Percentiles rank a stretch among this genome's conserved stretches.
Evolutionary conservation across 2,329 filamentous ascomycete species (phyloP).

Genomic region (Aspergillus arachidicola): DNA sequence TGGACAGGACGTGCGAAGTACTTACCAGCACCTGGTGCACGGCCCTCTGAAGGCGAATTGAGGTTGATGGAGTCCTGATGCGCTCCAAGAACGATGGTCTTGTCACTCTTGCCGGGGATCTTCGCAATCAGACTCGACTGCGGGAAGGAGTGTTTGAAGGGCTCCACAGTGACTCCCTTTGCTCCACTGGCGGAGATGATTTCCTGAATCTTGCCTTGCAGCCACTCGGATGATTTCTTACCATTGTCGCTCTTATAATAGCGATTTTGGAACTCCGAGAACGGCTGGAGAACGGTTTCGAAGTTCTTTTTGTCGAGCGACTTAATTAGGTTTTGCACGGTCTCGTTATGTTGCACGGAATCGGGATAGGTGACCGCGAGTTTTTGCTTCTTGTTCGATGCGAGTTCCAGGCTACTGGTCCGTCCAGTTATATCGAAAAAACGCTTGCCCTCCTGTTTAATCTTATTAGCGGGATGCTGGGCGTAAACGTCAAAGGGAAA

Average conservation of each 20-base stretch:
- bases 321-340: background rate
- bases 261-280: slow-evolving; percentile 7
- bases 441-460: background rate
- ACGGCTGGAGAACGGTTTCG: background rate
- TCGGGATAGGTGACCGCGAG: slow-evolving; percentile 1
- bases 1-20: background rate
- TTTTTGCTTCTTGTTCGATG: background rate
- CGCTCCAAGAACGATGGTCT: slow-evolving; percentile 1
- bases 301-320: slow-evolving; percentile 6
- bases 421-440: slow-evolving; percentile 6
- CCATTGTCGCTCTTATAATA: slow-evolving; percentile 5
- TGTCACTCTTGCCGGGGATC: slow-evolving; percentile 4
- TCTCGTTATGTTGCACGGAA: background rate
- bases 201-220: slow-evolving; percentile 1
- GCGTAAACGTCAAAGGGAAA: background rate
- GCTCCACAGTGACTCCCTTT: slow-evolving; percentile 5
- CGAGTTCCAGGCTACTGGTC: background rate
- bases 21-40: slow-evolving; percentile 8
- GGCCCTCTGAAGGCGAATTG: background rate
- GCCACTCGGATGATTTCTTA: slow-evolving; percentile 4
- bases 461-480: background rate
- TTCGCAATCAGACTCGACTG: slow-evolving; percentile 6
- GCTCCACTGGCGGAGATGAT: background rate
- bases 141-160: background rate
- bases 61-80: slow-evolving; percentile 5